A percentile compares a stretch with the other conserved stretches of the same genome.
Evolutionary conservation across 177 flowering plant species (phyloP).

Genomic region (Vitis hybrid): DNA sequence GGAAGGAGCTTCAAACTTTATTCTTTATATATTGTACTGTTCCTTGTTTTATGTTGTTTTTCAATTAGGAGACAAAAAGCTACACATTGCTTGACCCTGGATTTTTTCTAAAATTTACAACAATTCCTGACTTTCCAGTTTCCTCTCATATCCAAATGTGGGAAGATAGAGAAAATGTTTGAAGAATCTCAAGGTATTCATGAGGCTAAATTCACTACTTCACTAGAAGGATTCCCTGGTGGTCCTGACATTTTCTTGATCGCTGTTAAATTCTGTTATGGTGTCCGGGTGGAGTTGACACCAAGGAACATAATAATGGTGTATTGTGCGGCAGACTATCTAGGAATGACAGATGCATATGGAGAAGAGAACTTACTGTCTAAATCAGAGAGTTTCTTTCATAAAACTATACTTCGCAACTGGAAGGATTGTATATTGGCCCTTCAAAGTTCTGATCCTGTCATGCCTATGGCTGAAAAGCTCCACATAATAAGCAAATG

Average conservation of each 20-base stretch:
- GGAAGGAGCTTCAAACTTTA: too few relatives aligned
- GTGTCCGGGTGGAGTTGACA: slow-evolving; percentile 63
- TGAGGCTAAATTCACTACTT: slow-evolving; percentile 24
- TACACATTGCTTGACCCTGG: not conserved
- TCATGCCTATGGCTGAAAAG: slow-evolving; percentile 55
- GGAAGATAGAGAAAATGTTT: slow-evolving; percentile 54
- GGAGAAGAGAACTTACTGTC: slow-evolving; percentile 79
- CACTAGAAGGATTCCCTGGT: slow-evolving; percentile 71
- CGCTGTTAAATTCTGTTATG: slow-evolving; percentile 78
- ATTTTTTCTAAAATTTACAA: not conserved
- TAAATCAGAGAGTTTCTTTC: slow-evolving; percentile 58
- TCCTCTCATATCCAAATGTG: slow-evolving; percentile 82
- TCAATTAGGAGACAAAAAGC: not conserved
- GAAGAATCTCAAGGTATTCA: slow-evolving; percentile 37
- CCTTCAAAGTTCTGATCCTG: slow-evolving; percentile 66
- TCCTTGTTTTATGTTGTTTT: too few relatives aligned
- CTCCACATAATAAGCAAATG: slow-evolving; percentile 64
- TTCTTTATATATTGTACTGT: too few relatives aligned
- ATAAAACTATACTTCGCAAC: slow-evolving; percentile 57
- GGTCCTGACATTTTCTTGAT: slow-evolving; percentile 71
- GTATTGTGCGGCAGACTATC: slow-evolving; percentile 81
- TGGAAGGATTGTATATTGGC: slow-evolving; percentile 92
- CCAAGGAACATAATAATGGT: slow-evolving; percentile 61
- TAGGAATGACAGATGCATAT: slow-evolving; percentile 82
- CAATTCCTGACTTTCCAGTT: slow-evolving; percentile 53